phyloP scores from a whole-genome alignment of 352 stramenopile species.

The Discostella stelligera region DNA sequence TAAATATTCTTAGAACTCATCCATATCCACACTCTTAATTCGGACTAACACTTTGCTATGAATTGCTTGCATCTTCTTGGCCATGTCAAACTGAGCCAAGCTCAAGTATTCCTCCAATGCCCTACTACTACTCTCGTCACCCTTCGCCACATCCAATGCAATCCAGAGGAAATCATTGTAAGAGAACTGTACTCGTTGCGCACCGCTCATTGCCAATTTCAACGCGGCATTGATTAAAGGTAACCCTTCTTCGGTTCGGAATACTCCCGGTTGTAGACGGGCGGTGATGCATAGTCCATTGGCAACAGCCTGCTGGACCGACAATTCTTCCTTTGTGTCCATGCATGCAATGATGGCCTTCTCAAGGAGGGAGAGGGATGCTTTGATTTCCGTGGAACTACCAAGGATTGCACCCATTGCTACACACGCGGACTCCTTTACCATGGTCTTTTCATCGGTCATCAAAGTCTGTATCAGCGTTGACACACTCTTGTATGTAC shows the following conservation, averaged over 20 bases:
- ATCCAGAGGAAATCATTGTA: constrained; percentile 83
- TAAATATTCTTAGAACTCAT: constrained; percentile 14
- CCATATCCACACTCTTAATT: constrained; percentile 65
- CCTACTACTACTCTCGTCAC: constrained; percentile 28
- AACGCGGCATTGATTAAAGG: constrained; percentile 67
- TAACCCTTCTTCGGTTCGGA: constrained; percentile 61
- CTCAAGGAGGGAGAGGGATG: constrained; percentile 53
- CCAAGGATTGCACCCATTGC: constrained; percentile 74
- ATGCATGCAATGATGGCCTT: constrained; percentile 69
- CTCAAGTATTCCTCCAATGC: constrained; percentile 65
- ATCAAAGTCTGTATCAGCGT: constrained; percentile 60
- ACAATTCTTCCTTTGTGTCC: constrained; percentile 68
- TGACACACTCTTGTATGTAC: constrained; percentile 42
- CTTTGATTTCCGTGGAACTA: constrained; percentile 53
- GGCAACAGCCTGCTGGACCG: constrained; percentile 68
- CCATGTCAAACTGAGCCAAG: constrained; percentile 77
- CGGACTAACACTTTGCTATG: constrained; percentile 76
- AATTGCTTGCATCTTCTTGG: constrained; percentile 73
- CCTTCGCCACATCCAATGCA: constrained; percentile 71
- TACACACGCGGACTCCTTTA: constrained; percentile 65
- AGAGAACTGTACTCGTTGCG: constrained; percentile 77
- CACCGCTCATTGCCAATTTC: constrained; percentile 73
- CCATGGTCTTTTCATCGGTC: constrained; percentile 67
- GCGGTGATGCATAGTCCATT: constrained; percentile 59
- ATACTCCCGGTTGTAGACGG: constrained; percentile 59